phyloP scores from a whole-genome alignment of 176 grass and related monocot species.

The Otatea glauca region DNA sequence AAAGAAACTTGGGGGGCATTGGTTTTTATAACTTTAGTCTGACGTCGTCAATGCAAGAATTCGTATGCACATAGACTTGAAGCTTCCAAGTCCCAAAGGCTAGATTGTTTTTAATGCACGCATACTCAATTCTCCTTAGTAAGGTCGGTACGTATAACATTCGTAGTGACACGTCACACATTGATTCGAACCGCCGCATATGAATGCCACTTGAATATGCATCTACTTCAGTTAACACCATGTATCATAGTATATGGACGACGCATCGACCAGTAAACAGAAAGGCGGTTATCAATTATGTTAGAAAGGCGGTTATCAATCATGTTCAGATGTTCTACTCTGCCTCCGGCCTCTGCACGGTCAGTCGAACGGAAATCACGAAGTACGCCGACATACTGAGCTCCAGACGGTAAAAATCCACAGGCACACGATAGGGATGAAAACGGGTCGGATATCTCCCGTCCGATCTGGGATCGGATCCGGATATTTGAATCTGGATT shows the following conservation, averaged over 20 bases:
- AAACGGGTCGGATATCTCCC: too few species aligned
- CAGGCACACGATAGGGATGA: too few species aligned
- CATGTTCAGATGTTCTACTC: background rate
- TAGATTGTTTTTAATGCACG: background rate
- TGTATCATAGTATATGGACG: too few species aligned
- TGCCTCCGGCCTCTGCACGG: background rate
- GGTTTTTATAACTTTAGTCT: background rate
- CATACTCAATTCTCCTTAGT: background rate
- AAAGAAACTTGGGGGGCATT: background rate
- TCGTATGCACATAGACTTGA: background rate
- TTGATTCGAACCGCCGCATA: background rate
- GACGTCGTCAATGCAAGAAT: background rate
- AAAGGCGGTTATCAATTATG: background rate
- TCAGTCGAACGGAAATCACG: background rate
- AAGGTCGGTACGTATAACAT: background rate
- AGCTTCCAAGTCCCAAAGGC: background rate
- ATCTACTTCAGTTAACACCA: background rate
- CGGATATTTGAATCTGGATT: too few species aligned
- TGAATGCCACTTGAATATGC: background rate
- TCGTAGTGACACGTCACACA: background rate
- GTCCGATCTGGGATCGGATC: too few species aligned
- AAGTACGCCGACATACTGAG: background rate
- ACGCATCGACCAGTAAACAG: background rate
- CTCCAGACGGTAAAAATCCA: background rate
- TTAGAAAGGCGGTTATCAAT: background rate